Percentiles rank a stretch among this genome's conserved stretches.
Conservation (phyloP, 1,284 basidiomycete genomes). For the Rhizoctonia solani region DNA sequence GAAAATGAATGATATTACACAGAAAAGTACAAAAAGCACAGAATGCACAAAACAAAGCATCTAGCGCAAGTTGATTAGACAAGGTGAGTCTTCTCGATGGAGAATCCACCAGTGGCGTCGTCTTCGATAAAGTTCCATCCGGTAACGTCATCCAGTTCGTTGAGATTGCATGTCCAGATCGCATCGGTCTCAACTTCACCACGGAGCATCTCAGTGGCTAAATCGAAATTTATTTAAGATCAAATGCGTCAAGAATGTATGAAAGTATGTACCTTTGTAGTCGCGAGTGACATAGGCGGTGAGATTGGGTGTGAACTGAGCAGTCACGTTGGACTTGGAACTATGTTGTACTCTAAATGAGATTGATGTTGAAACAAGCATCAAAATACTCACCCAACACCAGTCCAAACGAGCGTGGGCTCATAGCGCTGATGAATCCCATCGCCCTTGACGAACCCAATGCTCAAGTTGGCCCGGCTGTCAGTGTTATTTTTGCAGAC, state of each 20-base stretch:
- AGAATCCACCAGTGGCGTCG: neutral
- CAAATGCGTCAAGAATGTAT: neutral
- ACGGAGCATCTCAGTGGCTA: constrained; percentile 17
- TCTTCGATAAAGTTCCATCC: constrained; percentile 29
- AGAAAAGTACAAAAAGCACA: too few relatives aligned
- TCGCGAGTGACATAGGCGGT: constrained; percentile 1
- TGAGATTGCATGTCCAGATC: constrained; percentile 3
- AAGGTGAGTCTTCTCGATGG: neutral
- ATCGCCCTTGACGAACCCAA: neutral
- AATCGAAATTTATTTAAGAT: neutral
- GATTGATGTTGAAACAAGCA: neutral
- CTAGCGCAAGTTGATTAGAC: neutral
- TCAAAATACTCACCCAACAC: neutral
- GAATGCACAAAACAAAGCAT: too few relatives aligned
- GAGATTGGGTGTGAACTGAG: constrained; percentile 9
- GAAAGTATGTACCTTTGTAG: too few relatives aligned
- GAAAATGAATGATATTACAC: too few relatives aligned
- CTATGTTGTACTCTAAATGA: neutral
- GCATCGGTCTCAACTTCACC: constrained; percentile 10
- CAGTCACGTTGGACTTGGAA: constrained; percentile 7
- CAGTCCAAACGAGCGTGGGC: constrained; percentile 16
- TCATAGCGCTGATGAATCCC: neutral
- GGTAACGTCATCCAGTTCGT: constrained; percentile 21
- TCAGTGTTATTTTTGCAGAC: constrained; percentile 5
- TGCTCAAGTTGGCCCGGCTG: neutral